Base-by-base conservation (phyloP, 495 filamentous ascomycete genomes). In the Letharia lupina region DNA sequence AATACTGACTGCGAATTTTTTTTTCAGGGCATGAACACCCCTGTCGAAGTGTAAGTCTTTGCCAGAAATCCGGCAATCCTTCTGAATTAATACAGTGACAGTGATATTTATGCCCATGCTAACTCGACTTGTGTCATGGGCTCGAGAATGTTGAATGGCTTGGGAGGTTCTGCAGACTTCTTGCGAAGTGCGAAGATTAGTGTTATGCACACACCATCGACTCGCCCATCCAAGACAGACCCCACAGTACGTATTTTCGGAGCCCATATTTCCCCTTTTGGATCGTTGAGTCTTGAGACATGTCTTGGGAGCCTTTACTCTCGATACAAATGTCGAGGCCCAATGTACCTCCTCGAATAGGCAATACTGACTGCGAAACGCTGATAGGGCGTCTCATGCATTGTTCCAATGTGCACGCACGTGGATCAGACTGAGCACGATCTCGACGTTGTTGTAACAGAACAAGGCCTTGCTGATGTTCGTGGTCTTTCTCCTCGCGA, bases 121-220 rank as follows among this genome's bases (percentile, higher is more conserved):
- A 96, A 96, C 87, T 86, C 82, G 71, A 95, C 91, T 59, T 91
- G 91, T 91, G 91, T 96, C 39, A 93, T 94, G 86, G 91, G 91
- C 70, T 87, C 83, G 69, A 87, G 91, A 63, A 96, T 96, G 91
- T 82, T 95, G 57, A 95, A 96, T 80, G 91, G 91, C 3, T 86
- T 96, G 37, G 91, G 91, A 48, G 91, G 91, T 1, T 91, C 87
- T 0, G 91, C 91, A 54, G 91, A 96, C 74, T 96, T 96, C 84
- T 80, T 96, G 63, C 86, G 91, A 58, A 86, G 77, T 71, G 76
- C 89, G 67, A 96, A 95, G 77, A 93, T 93, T 82, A 86, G 82
- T 73, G 95, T 96, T 80, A 96, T 96, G 91, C 91, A 96, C 80
- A 94, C 91, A 2, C 91, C 91, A 9, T 86, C 82, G 48, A 87